A percentile compares a stretch with the other conserved stretches of the same genome.
Evolutionary conservation across 2,329 filamentous ascomycete species (phyloP).

Genomic region (Pezicula rhizophila): DNA sequence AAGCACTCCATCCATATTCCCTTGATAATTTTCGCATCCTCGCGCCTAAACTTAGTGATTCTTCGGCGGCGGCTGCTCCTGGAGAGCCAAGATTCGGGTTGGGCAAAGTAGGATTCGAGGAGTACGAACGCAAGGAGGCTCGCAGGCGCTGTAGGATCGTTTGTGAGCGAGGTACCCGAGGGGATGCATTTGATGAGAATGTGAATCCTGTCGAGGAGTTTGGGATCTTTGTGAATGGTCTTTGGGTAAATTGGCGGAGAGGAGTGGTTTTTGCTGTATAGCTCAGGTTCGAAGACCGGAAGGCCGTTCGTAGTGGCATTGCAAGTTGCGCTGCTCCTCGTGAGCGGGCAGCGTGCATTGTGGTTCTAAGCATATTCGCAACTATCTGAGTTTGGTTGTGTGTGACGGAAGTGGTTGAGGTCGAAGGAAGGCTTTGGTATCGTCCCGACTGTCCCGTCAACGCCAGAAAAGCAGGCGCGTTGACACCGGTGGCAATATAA

Average conservation of each 20-base stretch:
- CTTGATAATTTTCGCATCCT: slow-evolving; percentile 72
- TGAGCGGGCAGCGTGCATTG: slow-evolving; percentile 6
- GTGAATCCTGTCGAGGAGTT: slow-evolving; percentile 15
- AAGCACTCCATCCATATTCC: slow-evolving; percentile 89
- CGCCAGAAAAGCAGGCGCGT: too few species aligned
- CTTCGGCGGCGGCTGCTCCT: slow-evolving; percentile 8
- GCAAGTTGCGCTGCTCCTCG: slow-evolving; percentile 10
- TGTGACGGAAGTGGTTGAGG: too few species aligned
- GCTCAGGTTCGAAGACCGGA: slow-evolving; percentile 1
- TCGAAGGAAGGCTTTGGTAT: too few species aligned
- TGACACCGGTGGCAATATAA: too few species aligned
- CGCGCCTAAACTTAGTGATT: slow-evolving; percentile 18
- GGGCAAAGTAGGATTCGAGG: slow-evolving; percentile 9
- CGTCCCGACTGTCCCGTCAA: too few species aligned
- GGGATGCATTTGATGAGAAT: slow-evolving; percentile 15
- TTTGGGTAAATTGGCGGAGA: slow-evolving; percentile 5
- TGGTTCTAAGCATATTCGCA: slow-evolving; percentile 16
- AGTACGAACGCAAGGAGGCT: slow-evolving; percentile 14
- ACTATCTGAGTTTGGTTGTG: too few species aligned
- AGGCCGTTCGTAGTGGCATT: slow-evolving; percentile 6
- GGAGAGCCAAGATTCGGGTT: slow-evolving; percentile 6
- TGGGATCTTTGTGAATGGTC: slow-evolving; percentile 8
- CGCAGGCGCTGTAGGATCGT: slow-evolving; percentile 18
- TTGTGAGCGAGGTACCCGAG: slow-evolving; percentile 5
- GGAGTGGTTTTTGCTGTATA: slow-evolving; percentile 4